Conservation (phyloP, 306 rosid genomes). For the Castanea mollissima region DNA sequence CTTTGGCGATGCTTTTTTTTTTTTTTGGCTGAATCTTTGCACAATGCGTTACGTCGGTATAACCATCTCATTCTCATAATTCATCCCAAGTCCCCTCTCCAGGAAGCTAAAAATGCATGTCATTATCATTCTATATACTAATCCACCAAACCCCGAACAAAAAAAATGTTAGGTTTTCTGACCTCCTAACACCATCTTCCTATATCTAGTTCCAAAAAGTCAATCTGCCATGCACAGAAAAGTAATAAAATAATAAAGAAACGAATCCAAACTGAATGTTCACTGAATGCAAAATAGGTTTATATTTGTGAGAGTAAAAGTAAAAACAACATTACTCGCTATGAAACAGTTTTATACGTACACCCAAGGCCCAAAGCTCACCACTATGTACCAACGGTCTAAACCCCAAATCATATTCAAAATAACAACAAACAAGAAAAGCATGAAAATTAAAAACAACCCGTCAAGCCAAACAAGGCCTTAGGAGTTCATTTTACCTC, state of each 20-base stretch:
- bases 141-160: too few relatives aligned
- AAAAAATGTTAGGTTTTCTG: neutral
- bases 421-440: neutral
- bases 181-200: neutral
- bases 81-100: too few relatives aligned
- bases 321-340: neutral
- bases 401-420: neutral
- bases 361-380: neutral
- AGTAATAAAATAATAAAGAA: neutral
- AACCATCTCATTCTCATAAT: too few relatives aligned
- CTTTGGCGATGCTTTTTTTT: too few relatives aligned
- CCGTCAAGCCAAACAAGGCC: too few relatives aligned
- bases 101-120: too few relatives aligned
- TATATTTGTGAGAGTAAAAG: too few relatives aligned
- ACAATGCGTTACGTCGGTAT: too few relatives aligned
- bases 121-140: too few relatives aligned
- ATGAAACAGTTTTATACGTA: neutral
- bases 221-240: neutral
- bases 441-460: too few relatives aligned
- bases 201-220: neutral
- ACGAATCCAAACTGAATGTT: neutral
- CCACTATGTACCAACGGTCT: neutral
- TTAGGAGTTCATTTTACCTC: constrained; percentile 14
- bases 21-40: too few relatives aligned
- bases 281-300: neutral